Evolutionary conservation across 495 filamentous ascomycete genomes (phyloP), one percentile per base, ranked within the genome.

Genomic region (Hypoxylon lienhwacheense): DNA sequence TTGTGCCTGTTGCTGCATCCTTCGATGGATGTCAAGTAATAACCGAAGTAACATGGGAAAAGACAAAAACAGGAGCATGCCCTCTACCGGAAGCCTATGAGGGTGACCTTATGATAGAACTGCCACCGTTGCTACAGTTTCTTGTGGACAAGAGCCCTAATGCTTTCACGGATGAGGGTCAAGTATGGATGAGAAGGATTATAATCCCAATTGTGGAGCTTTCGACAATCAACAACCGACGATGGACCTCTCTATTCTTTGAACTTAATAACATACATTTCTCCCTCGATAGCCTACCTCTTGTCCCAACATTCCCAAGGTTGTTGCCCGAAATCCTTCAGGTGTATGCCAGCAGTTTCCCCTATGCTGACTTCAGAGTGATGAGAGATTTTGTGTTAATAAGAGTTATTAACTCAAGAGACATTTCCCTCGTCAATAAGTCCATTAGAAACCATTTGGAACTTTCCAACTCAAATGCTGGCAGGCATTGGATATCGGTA

Each of bases 171-270:
- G n/a, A 10, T 16, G 25, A 2, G 2, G 25, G 15, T 11, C 20
- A 25, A 33, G 16, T 26, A 4, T 55, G 52, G 52, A 55, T 55
- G 43, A 40, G 11, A 6, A 25, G 49, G 5, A 25, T 71, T 15
- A 24, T 66, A 11, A 19, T 61, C 0, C 60, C 59, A 5, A 45
- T 44, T 3, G 14, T 65, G 11, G 39, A 59, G 39, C 50, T 20
- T 0, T 69, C 66, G 1, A 37, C 39, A 21, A 16, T 29, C 28
- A 65, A 65, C 20, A 51, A 66, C 25, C 43, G 14, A 1, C 44
- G 53, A 46, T 71, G 68, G 68, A 59, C 60, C 16, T n/a, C 33
- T n/a, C 31, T 70, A 20, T 71, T 71, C 31, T 40, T 70, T 12
- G 47, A 52, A 20, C 47, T 40, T 17, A 56, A 66, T 42, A 15